phyloP scores from a whole-genome alignment of 768 basidiomycete species.

The Amyloporia xantha region DNA sequence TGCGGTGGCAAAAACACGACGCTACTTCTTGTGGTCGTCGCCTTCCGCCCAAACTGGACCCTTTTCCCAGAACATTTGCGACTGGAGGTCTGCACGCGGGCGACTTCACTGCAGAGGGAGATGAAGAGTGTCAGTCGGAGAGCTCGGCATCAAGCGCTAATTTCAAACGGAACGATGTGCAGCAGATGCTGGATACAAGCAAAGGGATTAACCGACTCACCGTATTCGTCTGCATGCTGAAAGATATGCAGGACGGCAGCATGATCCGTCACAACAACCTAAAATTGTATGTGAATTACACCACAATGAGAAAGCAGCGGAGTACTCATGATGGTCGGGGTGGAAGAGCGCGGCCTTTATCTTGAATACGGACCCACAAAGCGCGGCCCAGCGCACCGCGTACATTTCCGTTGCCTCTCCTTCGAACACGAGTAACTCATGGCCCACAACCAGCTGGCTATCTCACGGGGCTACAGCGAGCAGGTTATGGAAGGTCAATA shows the following conservation, averaged over 20 bases:
- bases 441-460: constrained; percentile 27
- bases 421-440: constrained; percentile 29
- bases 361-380: constrained; percentile 29
- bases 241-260: constrained; percentile 33
- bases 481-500: not conserved
- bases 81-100: constrained; percentile 20
- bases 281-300: not conserved
- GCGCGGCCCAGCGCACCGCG: constrained; percentile 26
- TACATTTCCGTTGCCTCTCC: constrained; percentile 29
- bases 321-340: constrained; percentile 28
- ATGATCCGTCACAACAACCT: constrained; percentile 32
- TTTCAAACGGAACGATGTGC: too few relatives aligned
- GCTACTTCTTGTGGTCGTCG: constrained; percentile 25
- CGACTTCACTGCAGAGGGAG: constrained; percentile 17
- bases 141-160: too few relatives aligned
- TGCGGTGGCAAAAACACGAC: constrained; percentile 28
- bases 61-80: constrained; percentile 23
- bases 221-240: constrained; percentile 28
- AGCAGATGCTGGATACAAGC: too few relatives aligned
- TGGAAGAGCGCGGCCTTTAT: constrained; percentile 34
- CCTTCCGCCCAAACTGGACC: constrained; percentile 27
- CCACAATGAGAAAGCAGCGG: not conserved
- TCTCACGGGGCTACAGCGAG: constrained; percentile 8
- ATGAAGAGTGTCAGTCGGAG: not conserved
- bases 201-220: constrained; percentile 11